Evolutionary conservation across 2,329 filamentous ascomycete genomes (phyloP).

Genomic region (Drechslerella coelobrocha): DNA sequence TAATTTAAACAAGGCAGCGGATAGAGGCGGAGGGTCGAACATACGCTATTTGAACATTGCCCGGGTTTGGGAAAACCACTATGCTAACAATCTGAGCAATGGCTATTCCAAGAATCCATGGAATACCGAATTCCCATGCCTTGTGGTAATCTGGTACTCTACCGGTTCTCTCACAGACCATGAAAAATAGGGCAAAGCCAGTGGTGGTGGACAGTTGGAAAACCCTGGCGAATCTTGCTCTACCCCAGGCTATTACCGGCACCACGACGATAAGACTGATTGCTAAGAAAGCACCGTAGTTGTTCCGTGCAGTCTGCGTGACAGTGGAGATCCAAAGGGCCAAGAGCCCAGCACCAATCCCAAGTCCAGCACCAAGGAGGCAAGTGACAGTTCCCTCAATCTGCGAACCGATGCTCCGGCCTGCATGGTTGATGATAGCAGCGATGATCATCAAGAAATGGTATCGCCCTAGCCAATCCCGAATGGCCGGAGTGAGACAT

Average conservation of each 20-base stretch:
- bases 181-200: conserved; percentile 65
- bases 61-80: conserved; percentile 65
- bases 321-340: conserved; percentile 58
- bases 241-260: conserved; percentile 63
- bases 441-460: conserved; percentile 67
- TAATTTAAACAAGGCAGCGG: conserved; percentile 5
- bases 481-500: conserved; percentile 63
- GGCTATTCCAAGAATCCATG: conserved; percentile 66
- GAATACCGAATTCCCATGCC: conserved; percentile 63
- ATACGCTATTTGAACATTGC: conserved; percentile 63
- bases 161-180: conserved; percentile 59
- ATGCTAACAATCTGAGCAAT: conserved; percentile 64
- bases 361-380: conserved; percentile 64
- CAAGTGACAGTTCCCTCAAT: conserved; percentile 66
- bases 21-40: conserved; percentile 38
- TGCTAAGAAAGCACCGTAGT: conserved; percentile 66
- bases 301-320: conserved; percentile 63
- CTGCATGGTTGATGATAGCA: conserved; percentile 67
- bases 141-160: conserved; percentile 56
- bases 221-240: conserved; percentile 65
- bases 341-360: conserved; percentile 66
- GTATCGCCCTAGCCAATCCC: conserved; percentile 64
- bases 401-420: conserved; percentile 66
- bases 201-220: conserved; percentile 66
- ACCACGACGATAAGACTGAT: conserved; percentile 66